Evolutionary conservation across 177 flowering plant genomes (phyloP).

Genomic region (Viscum album): DNA sequence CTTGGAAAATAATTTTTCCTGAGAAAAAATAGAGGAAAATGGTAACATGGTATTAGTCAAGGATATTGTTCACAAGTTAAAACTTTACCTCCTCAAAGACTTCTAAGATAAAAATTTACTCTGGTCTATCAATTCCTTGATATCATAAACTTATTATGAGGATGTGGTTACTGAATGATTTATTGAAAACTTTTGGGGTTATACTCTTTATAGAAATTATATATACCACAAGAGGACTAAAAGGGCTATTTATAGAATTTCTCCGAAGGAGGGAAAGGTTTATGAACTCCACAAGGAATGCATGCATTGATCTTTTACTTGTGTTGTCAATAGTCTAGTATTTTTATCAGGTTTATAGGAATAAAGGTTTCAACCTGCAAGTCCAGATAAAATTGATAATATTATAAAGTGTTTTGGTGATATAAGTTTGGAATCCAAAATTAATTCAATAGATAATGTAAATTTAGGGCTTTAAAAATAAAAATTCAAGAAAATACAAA

Average conservation of each 20-base stretch:
- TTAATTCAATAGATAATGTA: conserved; percentile 24
- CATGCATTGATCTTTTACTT: conserved; percentile 53
- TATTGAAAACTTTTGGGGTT: conserved; percentile 65
- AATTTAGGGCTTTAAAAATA: conserved; percentile 39
- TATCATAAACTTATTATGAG: too few relatives aligned
- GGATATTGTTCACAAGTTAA: too few relatives aligned
- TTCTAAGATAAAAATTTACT: too few relatives aligned
- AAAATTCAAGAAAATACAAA: conserved; percentile 53
- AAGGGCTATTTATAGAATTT: conserved; percentile 56
- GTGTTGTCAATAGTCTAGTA: conserved; percentile 47
- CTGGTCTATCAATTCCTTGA: too few relatives aligned
- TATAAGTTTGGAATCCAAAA: conserved; percentile 20
- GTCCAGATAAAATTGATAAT: conserved; percentile 27
- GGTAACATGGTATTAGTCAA: too few relatives aligned
- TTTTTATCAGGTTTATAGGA: conserved; percentile 40
- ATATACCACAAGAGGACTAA: conserved; percentile 31
- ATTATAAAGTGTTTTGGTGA: conserved; percentile 41
- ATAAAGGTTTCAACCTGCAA: conserved; percentile 32
- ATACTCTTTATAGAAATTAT: conserved; percentile 55
- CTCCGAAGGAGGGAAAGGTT: conserved; percentile 72
- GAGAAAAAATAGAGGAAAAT: too few relatives aligned
- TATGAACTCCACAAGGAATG: conserved; percentile 58
- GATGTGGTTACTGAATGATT: too few relatives aligned
- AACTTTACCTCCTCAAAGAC: too few relatives aligned
- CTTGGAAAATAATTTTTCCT: too few relatives aligned